Evolutionary conservation across 306 rosid species (phyloP).

Genomic region (Prunus kanzakura): DNA sequence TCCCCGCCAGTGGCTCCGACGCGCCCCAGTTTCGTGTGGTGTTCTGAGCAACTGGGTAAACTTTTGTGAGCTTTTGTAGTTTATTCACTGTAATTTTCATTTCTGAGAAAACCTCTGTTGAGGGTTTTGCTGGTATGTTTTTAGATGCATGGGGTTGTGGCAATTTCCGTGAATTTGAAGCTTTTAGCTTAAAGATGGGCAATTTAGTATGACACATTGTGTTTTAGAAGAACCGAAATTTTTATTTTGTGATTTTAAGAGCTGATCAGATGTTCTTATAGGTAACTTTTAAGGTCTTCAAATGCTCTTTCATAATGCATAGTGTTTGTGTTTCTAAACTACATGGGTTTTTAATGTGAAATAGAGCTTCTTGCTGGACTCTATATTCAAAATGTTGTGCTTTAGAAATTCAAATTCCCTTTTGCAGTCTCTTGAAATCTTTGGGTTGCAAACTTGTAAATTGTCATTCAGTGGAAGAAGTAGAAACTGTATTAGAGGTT

Average conservation of each 20-base stretch:
- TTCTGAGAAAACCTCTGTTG: neutral
- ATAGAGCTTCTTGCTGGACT: too few species aligned
- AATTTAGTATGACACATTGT: too few species aligned
- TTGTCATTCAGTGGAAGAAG: neutral
- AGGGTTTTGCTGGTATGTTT: neutral
- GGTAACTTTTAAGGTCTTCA: too few species aligned
- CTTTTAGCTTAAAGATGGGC: too few species aligned
- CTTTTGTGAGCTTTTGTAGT: neutral
- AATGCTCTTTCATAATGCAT: too few species aligned
- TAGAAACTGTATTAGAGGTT: neutral
- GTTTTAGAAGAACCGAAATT: neutral
- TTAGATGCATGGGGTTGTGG: neutral
- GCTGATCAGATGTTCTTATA: too few species aligned
- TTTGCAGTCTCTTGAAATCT: too few species aligned
- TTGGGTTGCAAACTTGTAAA: neutral
- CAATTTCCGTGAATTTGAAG: neutral
- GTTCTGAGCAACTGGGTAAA: conserved; percentile 31
- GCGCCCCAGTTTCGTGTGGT: conserved; percentile 94
- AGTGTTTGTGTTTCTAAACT: too few species aligned
- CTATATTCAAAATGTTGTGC: too few species aligned
- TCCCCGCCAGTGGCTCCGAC: conserved; percentile 66
- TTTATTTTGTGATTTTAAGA: neutral
- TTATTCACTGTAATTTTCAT: neutral
- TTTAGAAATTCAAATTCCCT: too few species aligned
- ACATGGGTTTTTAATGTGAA: too few species aligned